Evolutionary conservation across 2,329 filamentous ascomycete genomes (phyloP).

Genomic region (Diaporthe ilicicola): DNA sequence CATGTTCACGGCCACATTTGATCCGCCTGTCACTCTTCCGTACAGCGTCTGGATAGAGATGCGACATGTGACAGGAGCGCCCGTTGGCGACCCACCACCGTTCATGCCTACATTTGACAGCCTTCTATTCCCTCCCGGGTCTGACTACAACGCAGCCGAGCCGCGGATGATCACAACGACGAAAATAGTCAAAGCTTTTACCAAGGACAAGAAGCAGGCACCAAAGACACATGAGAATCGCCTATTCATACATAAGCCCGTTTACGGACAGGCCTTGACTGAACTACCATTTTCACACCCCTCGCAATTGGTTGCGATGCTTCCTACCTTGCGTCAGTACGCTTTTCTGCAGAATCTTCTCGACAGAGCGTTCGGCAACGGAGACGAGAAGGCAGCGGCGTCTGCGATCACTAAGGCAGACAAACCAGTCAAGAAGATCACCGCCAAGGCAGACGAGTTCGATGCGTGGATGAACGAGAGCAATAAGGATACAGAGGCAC

Average conservation of each 20-base stretch:
- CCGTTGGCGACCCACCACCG: constrained; percentile 48
- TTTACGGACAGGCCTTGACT: constrained; percentile 72
- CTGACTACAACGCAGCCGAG: constrained; percentile 64
- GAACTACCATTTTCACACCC: constrained; percentile 82
- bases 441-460: constrained; percentile 31
- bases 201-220: constrained; percentile 40
- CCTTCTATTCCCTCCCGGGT: constrained; percentile 63
- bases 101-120: constrained; percentile 64
- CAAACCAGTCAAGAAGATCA: constrained; percentile 29
- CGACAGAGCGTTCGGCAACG: constrained; percentile 64
- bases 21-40: constrained; percentile 77
- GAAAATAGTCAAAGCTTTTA: constrained; percentile 55
- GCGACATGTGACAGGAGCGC: constrained; percentile 62
- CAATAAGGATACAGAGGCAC: constrained; percentile 35
- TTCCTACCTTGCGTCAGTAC: constrained; percentile 81
- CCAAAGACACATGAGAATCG: constrained; percentile 62
- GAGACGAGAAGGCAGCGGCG: constrained; percentile 38
- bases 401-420: constrained; percentile 31
- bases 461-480: constrained; percentile 28
- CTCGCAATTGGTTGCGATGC: constrained; percentile 75
- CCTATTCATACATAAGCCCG: constrained; percentile 75
- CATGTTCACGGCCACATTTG: constrained; percentile 77
- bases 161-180: constrained; percentile 62
- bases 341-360: constrained; percentile 74
- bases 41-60: constrained; percentile 70